Evolutionary conservation across 768 basidiomycete species (phyloP), one percentile per base, ranked within the genome.

Genomic region (Tylopilus subfusipes): DNA sequence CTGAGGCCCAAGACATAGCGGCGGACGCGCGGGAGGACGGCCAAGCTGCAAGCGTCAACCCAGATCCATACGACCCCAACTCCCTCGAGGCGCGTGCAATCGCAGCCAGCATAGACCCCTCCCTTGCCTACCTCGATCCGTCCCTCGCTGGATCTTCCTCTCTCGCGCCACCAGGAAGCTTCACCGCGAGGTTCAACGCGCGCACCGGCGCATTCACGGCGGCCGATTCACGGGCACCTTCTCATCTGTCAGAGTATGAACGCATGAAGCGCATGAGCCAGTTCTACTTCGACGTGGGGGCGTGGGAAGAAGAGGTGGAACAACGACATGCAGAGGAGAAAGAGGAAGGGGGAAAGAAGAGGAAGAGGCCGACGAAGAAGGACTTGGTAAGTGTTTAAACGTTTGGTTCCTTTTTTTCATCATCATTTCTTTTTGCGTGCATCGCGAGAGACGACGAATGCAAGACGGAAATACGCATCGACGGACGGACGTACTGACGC

Each of bases 271-370:
- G 91, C 40, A 93, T 93, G 90, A 90, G 87, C 75, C 81, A 86
- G 64, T 88, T 90, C 62, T 93, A 90, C 71, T 93, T 93, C 57
- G 90, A 93, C 58, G 85, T 90, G 21, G 78, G 76, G n/a, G 79
- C 78, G 44, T 93, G 90, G 90, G 85, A 92, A 70, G 59, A 79
- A 50, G 82, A 91, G 27, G 76, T 89, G 4, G 88, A 81, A 25
- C 68, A 76, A 47, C 68, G 77, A 29, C 58, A 70, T 52, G 62
- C 67, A 55, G 72, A 77, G 67, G 76, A 76, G 50, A 83, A 78
- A 18, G 81, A 72, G 44, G 78, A 64, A n/a, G 77, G 76, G 16
- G 80, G 79, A 21, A 88, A 82, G 77, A 91, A 90, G 75, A 78
- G 86, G 60, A 91, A 91, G 71, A 72, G 81, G 50, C 88, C 85